Evolutionary conservation across 73 alveolate species (phyloP).

Genomic region (Paramecium pentaurelia): DNA sequence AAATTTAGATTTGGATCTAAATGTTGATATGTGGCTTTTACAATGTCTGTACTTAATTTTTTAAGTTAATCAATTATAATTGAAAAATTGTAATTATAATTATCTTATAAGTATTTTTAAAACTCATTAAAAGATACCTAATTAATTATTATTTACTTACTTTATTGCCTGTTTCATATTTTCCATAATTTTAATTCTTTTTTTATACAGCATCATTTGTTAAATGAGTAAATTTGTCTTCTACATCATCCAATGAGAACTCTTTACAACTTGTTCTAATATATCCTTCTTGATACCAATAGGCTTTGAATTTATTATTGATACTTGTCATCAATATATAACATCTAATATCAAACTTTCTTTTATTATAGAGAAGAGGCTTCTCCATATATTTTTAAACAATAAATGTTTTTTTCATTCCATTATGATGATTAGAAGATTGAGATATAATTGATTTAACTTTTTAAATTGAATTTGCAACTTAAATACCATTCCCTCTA

Average conservation of each 20-base stretch:
- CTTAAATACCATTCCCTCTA: constrained; percentile 71
- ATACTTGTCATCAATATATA: constrained; percentile 64
- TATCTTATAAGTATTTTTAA: constrained; percentile 55
- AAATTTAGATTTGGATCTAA: constrained; percentile 27
- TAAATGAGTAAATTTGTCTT: constrained; percentile 65
- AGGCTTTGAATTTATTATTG: constrained; percentile 67
- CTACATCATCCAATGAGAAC: constrained; percentile 60
- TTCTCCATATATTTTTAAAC: constrained; percentile 68
- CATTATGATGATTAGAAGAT: constrained; percentile 44
- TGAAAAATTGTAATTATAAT: constrained; percentile 9
- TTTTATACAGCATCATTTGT: constrained; percentile 76
- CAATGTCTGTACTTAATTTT: background rate
- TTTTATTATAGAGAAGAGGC: constrained; percentile 68
- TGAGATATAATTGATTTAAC: constrained; percentile 53
- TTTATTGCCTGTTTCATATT: constrained; percentile 70
- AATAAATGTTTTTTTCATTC: constrained; percentile 59
- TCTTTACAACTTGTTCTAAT: constrained; percentile 74
- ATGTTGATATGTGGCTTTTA: constrained; percentile 3
- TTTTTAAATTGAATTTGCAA: constrained; percentile 59
- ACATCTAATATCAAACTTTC: constrained; percentile 75
- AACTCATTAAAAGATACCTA: constrained; percentile 63
- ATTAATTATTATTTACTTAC: constrained; percentile 62
- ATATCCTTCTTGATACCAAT: constrained; percentile 73
- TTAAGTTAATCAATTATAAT: background rate
- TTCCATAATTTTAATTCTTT: constrained; percentile 66